These are phyloP conservation scores for Hortiboletus flavorubellus DNA, from an alignment of 768 basidiomycete species.

Conservation along the genomic window DNA sequence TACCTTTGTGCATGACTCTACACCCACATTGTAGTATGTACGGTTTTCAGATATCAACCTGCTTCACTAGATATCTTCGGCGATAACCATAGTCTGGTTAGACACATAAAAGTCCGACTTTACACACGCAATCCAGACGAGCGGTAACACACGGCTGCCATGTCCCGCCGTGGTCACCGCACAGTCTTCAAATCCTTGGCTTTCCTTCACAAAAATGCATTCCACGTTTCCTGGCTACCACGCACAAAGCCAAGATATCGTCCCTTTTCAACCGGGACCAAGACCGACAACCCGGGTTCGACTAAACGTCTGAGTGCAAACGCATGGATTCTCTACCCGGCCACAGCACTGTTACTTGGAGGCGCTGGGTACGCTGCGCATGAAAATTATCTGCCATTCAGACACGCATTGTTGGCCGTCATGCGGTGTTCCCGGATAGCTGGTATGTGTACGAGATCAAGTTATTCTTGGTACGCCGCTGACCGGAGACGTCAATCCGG, in stretches of 20 bases:
- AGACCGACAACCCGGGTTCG: neutral
- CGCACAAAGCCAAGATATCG: conserved; percentile 5
- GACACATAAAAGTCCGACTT: too few relatives aligned
- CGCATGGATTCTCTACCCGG: conserved; percentile 27
- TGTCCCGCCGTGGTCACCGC: conserved; percentile 17
- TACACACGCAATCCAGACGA: too few relatives aligned
- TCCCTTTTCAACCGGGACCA: conserved; percentile 12
- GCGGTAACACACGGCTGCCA: neutral
- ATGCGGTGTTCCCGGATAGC: conserved; percentile 81
- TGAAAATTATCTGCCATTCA: conserved; percentile 66
- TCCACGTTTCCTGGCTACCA: neutral
- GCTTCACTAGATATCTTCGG: too few relatives aligned
- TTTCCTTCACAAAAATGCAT: conserved; percentile 6
- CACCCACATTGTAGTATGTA: too few relatives aligned
- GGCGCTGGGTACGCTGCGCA: conserved; percentile 49
- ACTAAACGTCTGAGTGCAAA: conserved; percentile 8
- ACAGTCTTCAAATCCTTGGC: conserved; percentile 10
- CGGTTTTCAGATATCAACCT: too few relatives aligned
- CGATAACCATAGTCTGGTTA: too few relatives aligned
- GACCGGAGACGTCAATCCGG: conserved; percentile 11
- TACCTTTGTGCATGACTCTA: too few relatives aligned
- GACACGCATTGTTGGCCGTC: conserved; percentile 70
- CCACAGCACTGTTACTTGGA: conserved; percentile 24
- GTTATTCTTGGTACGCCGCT: conserved; percentile 23
- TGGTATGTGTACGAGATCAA: conserved; percentile 37